A percentile compares a stretch with the other conserved stretches of the same genome.
Evolutionary conservation across 495 filamentous ascomycete species (phyloP).

Genomic region (Chaetomium fimeti): DNA sequence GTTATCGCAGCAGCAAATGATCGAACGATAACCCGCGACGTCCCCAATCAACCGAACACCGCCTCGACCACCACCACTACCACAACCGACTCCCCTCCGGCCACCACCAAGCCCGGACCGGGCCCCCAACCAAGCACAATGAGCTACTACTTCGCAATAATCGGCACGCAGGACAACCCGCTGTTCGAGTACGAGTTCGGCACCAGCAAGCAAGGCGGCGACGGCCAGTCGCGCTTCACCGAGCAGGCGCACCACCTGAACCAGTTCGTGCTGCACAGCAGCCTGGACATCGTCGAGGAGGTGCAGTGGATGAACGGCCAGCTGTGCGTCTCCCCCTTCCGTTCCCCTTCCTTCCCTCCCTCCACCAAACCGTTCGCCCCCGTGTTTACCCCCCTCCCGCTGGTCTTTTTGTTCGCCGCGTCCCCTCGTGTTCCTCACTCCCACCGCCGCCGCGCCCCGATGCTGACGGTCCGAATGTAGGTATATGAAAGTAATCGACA

Average conservation of each 20-base stretch:
- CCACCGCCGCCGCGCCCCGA: not conserved
- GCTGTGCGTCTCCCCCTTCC: conserved; percentile 55
- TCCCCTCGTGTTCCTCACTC: not conserved
- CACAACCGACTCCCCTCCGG: not conserved
- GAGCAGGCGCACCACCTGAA: conserved; percentile 89
- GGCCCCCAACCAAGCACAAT: conserved; percentile 46
- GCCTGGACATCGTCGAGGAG: conserved; percentile 91
- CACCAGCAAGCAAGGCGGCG: conserved; percentile 88
- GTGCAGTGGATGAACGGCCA: conserved; percentile 82
- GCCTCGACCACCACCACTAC: conserved; percentile 8
- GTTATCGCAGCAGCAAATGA: conserved; percentile 25
- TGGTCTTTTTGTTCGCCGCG: no score
- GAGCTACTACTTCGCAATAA: conserved; percentile 96
- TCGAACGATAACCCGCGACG: conserved; percentile 31
- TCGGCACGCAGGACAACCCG: conserved; percentile 90
- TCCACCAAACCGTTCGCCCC: not conserved
- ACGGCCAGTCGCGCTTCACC: conserved; percentile 82
- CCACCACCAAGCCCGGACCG: not conserved
- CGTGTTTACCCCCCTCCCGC: conserved; percentile 1
- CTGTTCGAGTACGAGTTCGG: conserved; percentile 96
- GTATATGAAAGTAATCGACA: conserved; percentile 94
- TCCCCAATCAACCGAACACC: not conserved
- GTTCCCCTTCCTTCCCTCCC: not conserved
- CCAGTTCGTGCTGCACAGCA: conserved; percentile 93
- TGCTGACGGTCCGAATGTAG: conserved; percentile 42